Evolutionary conservation across 2,329 filamentous ascomycete genomes (phyloP).

Genomic region (Karstenula rhodostoma): DNA sequence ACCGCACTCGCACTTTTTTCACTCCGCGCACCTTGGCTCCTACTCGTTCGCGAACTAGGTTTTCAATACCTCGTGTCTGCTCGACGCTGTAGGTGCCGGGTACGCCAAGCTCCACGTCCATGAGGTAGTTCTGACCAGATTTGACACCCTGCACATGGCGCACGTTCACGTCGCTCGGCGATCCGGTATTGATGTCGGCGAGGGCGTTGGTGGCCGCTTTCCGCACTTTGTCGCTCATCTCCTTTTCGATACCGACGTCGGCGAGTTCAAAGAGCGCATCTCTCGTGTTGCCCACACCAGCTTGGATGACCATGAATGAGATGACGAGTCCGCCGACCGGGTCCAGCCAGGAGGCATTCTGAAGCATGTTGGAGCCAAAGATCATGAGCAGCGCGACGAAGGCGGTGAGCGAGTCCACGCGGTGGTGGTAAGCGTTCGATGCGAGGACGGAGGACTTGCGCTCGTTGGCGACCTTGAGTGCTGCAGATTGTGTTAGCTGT

Average conservation of each 20-base stretch:
- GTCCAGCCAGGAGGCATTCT: constrained; percentile 90
- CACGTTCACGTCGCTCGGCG: constrained; percentile 71
- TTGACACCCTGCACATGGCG: constrained; percentile 88
- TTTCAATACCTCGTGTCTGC: constrained; percentile 74
- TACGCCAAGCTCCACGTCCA: constrained; percentile 87
- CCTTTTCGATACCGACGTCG: constrained; percentile 87
- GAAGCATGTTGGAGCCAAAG: constrained; percentile 84
- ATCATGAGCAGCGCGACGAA: constrained; percentile 92
- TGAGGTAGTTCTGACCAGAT: constrained; percentile 93
- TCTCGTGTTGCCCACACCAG: constrained; percentile 85
- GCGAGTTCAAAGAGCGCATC: constrained; percentile 85
- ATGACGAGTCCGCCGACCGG: constrained; percentile 93
- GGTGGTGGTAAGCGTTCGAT: constrained; percentile 95
- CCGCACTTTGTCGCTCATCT: constrained; percentile 76
- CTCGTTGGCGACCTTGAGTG: constrained; percentile 93
- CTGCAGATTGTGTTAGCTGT: constrained; percentile 57
- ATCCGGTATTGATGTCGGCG: constrained; percentile 46
- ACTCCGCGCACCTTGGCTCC: constrained; percentile 83
- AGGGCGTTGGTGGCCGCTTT: constrained; percentile 62
- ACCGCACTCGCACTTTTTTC: constrained; percentile 82
- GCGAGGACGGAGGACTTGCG: constrained; percentile 95
- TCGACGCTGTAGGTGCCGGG: constrained; percentile 79
- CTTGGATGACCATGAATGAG: constrained; percentile 90
- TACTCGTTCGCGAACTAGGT: constrained; percentile 73
- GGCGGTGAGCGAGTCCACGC: constrained; percentile 93